A percentile compares a stretch with the other conserved stretches of the same genome.
phyloP scores from a whole-genome alignment of 768 basidiomycete genomes.

The Lenzites betulinus region DNA sequence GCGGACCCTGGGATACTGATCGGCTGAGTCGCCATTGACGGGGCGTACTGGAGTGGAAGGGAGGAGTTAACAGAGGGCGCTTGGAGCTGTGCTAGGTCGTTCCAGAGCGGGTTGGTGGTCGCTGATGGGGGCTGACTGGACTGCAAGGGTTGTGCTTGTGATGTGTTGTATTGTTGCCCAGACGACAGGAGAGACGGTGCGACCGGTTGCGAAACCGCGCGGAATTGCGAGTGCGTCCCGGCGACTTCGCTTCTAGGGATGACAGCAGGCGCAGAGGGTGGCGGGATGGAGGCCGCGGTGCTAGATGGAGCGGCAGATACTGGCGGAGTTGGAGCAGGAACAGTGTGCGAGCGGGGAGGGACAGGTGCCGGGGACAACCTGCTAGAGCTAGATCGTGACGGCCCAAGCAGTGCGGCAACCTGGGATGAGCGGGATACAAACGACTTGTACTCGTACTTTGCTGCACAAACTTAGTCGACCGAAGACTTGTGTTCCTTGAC shows the following conservation, averaged over 20 bases:
- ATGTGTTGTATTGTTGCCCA: slow-evolving; percentile 2
- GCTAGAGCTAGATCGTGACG: slow-evolving; percentile 31
- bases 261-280: not conserved
- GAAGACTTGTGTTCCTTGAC: not conserved
- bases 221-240: slow-evolving; percentile 21
- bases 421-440: slow-evolving; percentile 48
- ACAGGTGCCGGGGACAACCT: slow-evolving; percentile 12
- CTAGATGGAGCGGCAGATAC: slow-evolving; percentile 4
- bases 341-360: slow-evolving; percentile 27
- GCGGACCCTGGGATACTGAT: slow-evolving; percentile 8
- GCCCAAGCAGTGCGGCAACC: slow-evolving; percentile 33
- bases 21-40: slow-evolving; percentile 20
- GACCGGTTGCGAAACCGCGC: slow-evolving; percentile 41
- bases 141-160: slow-evolving; percentile 8
- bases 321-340: slow-evolving; percentile 17
- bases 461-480: slow-evolving; percentile 37
- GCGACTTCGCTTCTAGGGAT: not conserved
- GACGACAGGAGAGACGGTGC: slow-evolving; percentile 1
- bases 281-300: not conserved
- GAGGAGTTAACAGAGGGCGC: slow-evolving; percentile 24
- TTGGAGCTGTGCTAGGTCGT: slow-evolving; percentile 30
- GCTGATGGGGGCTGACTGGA: slow-evolving; percentile 11
- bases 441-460: slow-evolving; percentile 77
- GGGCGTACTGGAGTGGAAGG: slow-evolving; percentile 28
- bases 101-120: slow-evolving; percentile 22